phyloP scores from a whole-genome alignment of 805 yeast species.

The Candida xiaguanensis region DNA sequence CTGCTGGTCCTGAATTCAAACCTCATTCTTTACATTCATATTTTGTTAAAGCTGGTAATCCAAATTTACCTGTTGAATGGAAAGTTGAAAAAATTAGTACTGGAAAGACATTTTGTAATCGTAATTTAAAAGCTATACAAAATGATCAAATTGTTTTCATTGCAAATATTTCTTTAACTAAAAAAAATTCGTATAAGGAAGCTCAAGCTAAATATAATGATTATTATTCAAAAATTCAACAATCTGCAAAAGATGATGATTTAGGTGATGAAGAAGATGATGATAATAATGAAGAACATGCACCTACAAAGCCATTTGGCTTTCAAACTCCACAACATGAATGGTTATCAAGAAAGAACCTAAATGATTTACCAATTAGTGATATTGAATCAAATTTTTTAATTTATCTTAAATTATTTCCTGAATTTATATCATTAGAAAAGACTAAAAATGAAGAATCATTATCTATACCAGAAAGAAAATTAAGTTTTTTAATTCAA shows the following conservation, averaged over 20 bases:
- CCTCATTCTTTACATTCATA: conserved; percentile 36
- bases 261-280: conserved; percentile 25
- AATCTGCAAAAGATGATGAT: conserved; percentile 18
- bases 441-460: conserved; percentile 21
- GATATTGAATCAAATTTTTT: conserved; percentile 12
- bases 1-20: conserved; percentile 24
- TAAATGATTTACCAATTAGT: conserved; percentile 13
- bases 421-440: conserved; percentile 27
- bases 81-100: conserved; percentile 27
- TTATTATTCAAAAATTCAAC: conserved; percentile 19
- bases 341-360: conserved; percentile 23
- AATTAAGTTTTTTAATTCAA: conserved; percentile 21
- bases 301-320: conserved; percentile 26
- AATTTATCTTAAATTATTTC: conserved; percentile 28
- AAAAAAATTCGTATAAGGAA: conserved; percentile 23
- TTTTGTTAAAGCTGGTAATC: conserved; percentile 21
- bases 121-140: conserved; percentile 26
- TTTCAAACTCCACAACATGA: conserved; percentile 32
- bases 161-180: conserved; percentile 33
- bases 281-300: conserved; percentile 22
- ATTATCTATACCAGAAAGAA: conserved; percentile 21
- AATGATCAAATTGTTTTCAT: conserved; percentile 21
- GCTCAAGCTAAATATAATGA: conserved; percentile 20
- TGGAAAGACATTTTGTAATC: conserved; percentile 35
- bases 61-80: conserved; percentile 22